A percentile compares a stretch with the other conserved stretches of the same genome.
Conservation (phyloP, 75 land plant species). For the Picea glauca region DNA sequence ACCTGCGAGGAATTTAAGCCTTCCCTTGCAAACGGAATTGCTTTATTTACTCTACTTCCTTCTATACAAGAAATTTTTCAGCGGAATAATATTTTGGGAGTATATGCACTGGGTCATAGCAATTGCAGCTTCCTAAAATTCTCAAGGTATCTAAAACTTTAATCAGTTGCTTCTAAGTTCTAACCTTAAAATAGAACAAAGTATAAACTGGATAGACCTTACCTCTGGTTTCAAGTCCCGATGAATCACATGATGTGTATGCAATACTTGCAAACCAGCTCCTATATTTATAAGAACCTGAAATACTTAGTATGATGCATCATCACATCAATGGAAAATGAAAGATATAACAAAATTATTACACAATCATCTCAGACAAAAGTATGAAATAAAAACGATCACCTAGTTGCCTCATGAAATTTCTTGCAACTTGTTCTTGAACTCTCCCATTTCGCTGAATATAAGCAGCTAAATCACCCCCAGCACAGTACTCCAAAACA, state of each 20-base stretch:
- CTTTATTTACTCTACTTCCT: background rate
- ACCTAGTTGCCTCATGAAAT: slow-evolving; percentile 54
- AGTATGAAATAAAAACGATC: background rate
- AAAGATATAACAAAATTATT: background rate
- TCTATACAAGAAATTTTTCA: background rate
- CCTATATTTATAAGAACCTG: slow-evolving; percentile 23
- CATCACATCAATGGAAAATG: background rate
- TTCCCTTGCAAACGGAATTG: background rate
- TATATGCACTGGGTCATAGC: background rate
- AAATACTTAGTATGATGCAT: background rate
- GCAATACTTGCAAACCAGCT: slow-evolving; percentile 44
- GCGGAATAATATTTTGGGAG: background rate
- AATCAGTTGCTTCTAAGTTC: background rate
- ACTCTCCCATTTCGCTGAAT: slow-evolving; percentile 47
- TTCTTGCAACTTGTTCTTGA: slow-evolving; percentile 37
- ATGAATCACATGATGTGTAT: slow-evolving; percentile 44
- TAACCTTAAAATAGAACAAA: background rate
- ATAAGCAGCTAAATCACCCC: slow-evolving; percentile 49
- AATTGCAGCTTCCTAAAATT: background rate
- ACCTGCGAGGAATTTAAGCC: background rate
- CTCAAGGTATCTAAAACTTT: background rate
- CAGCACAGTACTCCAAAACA: slow-evolving; percentile 57
- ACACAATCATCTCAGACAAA: background rate
- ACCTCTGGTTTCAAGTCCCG: slow-evolving; percentile 68
- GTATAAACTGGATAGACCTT: background rate